phyloP scores from a whole-genome alignment of 2,329 filamentous ascomycete species.

The Rutstroemia sp. region DNA sequence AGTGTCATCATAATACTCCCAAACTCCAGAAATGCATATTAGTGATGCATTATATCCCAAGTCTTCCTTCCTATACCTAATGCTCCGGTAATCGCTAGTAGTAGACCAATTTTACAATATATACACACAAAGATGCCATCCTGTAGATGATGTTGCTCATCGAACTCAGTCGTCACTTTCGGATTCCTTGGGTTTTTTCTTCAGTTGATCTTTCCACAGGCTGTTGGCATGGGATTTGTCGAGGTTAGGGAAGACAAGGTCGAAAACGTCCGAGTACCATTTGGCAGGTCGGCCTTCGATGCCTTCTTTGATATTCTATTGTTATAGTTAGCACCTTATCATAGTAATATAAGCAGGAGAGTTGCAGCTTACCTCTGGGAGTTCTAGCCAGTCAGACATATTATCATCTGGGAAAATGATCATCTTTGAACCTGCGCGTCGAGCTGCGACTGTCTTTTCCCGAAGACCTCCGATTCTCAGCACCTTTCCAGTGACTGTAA shows the following conservation, averaged over 20 bases:
- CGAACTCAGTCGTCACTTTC: constrained; percentile 21
- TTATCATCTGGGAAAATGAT: constrained; percentile 95
- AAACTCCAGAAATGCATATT: background rate
- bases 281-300: constrained; percentile 84
- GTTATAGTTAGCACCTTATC: constrained; percentile 14
- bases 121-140: background rate
- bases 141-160: background rate
- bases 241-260: constrained; percentile 78
- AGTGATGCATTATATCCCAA: background rate
- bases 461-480: constrained; percentile 86
- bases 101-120: background rate
- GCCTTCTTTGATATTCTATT: constrained; percentile 93
- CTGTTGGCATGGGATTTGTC: constrained; percentile 67
- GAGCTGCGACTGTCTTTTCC: constrained; percentile 95
- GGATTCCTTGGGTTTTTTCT: constrained; percentile 22
- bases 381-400: constrained; percentile 91
- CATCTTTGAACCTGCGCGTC: constrained; percentile 84
- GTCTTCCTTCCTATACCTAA: background rate
- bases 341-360: background rate
- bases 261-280: constrained; percentile 93
- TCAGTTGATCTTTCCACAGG: constrained; percentile 37
- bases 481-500: constrained; percentile 95
- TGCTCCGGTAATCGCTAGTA: background rate
- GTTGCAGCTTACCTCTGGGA: constrained; percentile 72
- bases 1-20: background rate